Conservation (phyloP, 148 eudicot genomes). For the Amaranthus palmeri region DNA sequence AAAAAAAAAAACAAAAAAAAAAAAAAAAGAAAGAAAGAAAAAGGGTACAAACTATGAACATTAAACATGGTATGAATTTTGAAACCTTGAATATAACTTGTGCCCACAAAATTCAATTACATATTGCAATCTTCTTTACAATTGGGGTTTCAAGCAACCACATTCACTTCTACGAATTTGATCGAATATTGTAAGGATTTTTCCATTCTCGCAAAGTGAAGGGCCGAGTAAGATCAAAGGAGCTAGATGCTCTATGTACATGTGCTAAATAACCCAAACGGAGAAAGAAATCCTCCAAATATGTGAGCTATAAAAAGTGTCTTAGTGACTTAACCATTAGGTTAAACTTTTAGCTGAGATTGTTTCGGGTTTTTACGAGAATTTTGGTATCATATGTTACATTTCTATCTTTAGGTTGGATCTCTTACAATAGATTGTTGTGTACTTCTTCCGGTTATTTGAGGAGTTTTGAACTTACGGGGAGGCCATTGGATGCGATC, state of each 20-base stretch:
- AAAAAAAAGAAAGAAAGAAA: no score
- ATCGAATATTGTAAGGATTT: background rate
- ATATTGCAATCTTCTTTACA: constrained; percentile 5
- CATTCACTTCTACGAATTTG: constrained; percentile 5
- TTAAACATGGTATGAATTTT: no score
- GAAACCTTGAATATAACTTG: constrained; percentile 1
- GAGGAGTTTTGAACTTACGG: constrained; percentile 23
- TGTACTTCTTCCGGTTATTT: constrained; percentile 17
- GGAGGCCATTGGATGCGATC: constrained; percentile 48
- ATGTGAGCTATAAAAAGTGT: background rate
- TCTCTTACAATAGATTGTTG: background rate
- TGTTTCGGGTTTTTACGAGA: no score
- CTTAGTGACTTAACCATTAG: no score
- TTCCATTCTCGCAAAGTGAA: background rate
- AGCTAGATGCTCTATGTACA: constrained; percentile 26
- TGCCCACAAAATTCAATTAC: background rate
- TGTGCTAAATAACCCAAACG: background rate
- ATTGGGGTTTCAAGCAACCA: background rate
- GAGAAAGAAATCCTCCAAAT: background rate
- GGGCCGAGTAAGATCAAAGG: background rate
- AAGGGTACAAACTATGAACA: no score
- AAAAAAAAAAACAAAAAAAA: background rate
- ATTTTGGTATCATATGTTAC: no score
- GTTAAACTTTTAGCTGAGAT: background rate
- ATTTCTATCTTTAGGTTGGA: background rate